Evolutionary conservation across 148 eudicot genomes (phyloP).

Genomic region (Linanthus parryae): DNA sequence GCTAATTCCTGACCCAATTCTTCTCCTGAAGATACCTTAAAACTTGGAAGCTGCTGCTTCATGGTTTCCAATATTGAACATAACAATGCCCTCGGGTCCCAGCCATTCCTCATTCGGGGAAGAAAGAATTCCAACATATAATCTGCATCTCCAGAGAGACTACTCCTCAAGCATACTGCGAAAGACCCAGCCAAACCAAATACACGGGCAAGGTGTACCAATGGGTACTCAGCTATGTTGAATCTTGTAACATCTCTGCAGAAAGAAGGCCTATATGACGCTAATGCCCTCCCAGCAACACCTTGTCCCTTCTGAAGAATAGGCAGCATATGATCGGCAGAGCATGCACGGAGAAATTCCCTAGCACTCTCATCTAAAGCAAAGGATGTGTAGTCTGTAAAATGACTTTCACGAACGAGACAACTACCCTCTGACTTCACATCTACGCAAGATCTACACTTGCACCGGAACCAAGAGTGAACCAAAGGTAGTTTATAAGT

Average conservation of each 20-base stretch:
- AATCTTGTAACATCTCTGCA: conserved; percentile 15
- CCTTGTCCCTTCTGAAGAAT: conserved; percentile 18
- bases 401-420: neutral
- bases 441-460: neutral
- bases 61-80: conserved; percentile 3
- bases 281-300: conserved; percentile 12
- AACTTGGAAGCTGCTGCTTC: conserved; percentile 10
- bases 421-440: neutral
- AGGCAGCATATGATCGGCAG: conserved; percentile 1
- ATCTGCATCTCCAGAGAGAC: conserved; percentile 8
- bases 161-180: conserved; percentile 18
- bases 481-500: neutral
- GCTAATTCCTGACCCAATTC: conserved; percentile 5
- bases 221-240: conserved; percentile 17
- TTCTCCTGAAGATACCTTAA: conserved; percentile 16
- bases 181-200: conserved; percentile 9
- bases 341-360: conserved; percentile 4
- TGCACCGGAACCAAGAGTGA: neutral
- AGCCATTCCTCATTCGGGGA: neutral
- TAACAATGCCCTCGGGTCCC: conserved; percentile 2
- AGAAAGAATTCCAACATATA: conserved; percentile 23
- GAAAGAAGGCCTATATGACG: conserved; percentile 13
- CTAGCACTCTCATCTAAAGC: conserved; percentile 6
- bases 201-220: conserved; percentile 18
- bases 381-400: too few species aligned